Evolutionary conservation across 2,329 filamentous ascomycete genomes (phyloP), one percentile per base, ranked within the genome.

Genomic region (Xylariaceae sp.): DNA sequence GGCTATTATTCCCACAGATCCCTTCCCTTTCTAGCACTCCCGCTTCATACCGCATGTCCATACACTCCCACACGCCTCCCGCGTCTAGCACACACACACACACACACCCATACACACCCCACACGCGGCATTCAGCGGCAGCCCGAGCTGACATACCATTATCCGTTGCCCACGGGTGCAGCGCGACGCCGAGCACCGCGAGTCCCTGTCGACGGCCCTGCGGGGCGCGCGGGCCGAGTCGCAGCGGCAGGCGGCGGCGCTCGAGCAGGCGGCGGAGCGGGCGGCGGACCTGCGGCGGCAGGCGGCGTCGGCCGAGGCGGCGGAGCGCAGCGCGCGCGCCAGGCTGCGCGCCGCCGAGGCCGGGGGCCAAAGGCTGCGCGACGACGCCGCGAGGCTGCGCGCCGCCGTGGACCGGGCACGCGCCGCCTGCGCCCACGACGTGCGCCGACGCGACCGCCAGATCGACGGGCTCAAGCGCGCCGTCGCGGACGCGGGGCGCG

Each of bases 401-500:
- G 71, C 77, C 1, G 75, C 84, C 3, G 77, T 94, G 2, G 75
- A 82, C 19, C 90, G 96, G 58, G 83, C 92, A 3, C 79, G 90
- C 40, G 77, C 83, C 5, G 80, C 89, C 43, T 96, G 89, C 58
- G 81, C 87, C 31, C 94, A 87, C 45, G 92, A 98, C 52, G 76
- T 95, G 29, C 80, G 90, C 40, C 90, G 93, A 53, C 78, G 90
- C 26, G 92, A 98, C 54, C 70, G 87, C 28, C 85, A 94, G 59
- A 81, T 96, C 44, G 84, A 94, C 43, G 79, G 80, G 25, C 67
- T 98, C 43, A 96, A 95, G 67, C 83, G 81, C 46, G 87, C 94
- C 54, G 70, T 96, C 41, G 72, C 77, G 3, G 85, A 92, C 34
- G 73, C 75, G 52, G 76, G 70, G 29, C 73, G 77, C 43, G 77